A percentile compares a stretch with the other conserved stretches of the same genome.
These are phyloP conservation scores for Monosporascus sp. DNA, from an alignment of 2,329 filamentous ascomycete genomes.

Conservation along the genomic window DNA sequence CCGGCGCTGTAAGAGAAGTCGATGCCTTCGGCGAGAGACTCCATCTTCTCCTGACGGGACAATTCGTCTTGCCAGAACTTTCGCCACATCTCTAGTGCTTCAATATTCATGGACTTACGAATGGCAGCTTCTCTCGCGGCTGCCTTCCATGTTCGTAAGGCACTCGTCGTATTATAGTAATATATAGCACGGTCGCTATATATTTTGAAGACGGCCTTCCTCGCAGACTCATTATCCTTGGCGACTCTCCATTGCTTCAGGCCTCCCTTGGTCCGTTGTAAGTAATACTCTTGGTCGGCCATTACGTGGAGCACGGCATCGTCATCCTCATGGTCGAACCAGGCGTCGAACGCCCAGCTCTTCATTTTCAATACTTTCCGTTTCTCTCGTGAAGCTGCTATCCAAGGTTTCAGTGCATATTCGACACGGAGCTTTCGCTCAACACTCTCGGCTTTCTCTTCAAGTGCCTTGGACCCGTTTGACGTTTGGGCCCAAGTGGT, in stretches of 20 bases:
- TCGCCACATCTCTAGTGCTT: slow-evolving; percentile 5
- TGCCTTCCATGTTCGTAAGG: slow-evolving; percentile 11
- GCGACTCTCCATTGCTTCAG: slow-evolving; percentile 6
- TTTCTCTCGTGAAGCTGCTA: slow-evolving; percentile 3
- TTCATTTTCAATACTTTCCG: slow-evolving; percentile 1
- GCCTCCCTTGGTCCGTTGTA: not conserved
- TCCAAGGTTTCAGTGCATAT: slow-evolving; percentile 6
- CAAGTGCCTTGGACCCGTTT: not conserved
- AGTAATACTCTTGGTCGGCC: slow-evolving; percentile 1
- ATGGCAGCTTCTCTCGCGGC: slow-evolving; percentile 3
- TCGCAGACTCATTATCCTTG: not conserved
- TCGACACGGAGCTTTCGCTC: slow-evolving; percentile 1
- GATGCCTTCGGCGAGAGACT: slow-evolving; percentile 21
- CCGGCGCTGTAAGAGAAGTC: slow-evolving; percentile 23
- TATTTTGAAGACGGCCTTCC: slow-evolving; percentile 1
- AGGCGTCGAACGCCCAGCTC: slow-evolving; percentile 1
- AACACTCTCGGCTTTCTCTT: not conserved
- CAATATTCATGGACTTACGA: slow-evolving; percentile 4
- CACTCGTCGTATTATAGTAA: slow-evolving; percentile 5
- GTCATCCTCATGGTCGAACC: slow-evolving; percentile 5
- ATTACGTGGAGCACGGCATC: slow-evolving; percentile 1
- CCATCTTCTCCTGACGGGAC: slow-evolving; percentile 14
- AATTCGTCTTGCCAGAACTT: slow-evolving; percentile 9
- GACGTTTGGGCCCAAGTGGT: not conserved
- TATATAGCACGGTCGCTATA: slow-evolving; percentile 4